A percentile compares a stretch with the other conserved stretches of the same genome.
Conservation (phyloP, 2,329 filamentous ascomycete species). For the Epichloe typhina region DNA sequence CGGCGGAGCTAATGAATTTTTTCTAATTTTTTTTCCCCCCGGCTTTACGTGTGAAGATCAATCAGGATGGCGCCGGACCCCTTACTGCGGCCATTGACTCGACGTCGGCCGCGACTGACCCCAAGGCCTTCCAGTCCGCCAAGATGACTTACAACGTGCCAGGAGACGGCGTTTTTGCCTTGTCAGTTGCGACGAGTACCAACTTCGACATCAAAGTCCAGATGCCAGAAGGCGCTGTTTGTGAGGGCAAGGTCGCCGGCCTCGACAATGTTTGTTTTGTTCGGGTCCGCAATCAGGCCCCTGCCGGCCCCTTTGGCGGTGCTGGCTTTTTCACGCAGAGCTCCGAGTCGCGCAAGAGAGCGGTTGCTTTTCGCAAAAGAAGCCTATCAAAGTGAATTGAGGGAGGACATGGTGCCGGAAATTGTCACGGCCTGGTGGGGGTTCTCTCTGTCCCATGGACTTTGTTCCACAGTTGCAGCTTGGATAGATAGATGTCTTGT, state of each 20-base stretch:
- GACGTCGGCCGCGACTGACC: neutral
- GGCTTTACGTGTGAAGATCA: neutral
- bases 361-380: neutral
- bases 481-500: no score
- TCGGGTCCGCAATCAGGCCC: conserved; percentile 1
- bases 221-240: neutral
- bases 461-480: no score
- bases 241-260: conserved; percentile 4
- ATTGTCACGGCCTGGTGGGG: no score
- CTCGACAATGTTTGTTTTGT: conserved; percentile 5
- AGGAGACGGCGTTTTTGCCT: conserved; percentile 1
- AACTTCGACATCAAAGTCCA: neutral
- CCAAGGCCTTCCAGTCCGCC: neutral
- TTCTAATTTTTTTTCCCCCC: no score
- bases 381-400: neutral
- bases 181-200: conserved; percentile 1
- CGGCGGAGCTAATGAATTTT: no score
- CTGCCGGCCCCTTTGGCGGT: conserved; percentile 4
- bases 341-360: neutral
- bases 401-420: no score
- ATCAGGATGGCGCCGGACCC: conserved; percentile 2
- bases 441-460: no score
- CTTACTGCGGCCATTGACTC: conserved; percentile 1
- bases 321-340: conserved; percentile 5
- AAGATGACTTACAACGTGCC: neutral